Evolutionary conservation across 2,329 filamentous ascomycete genomes (phyloP), one percentile per base, ranked within the genome.

Genomic region (Daldinia eschscholtzii): DNA sequence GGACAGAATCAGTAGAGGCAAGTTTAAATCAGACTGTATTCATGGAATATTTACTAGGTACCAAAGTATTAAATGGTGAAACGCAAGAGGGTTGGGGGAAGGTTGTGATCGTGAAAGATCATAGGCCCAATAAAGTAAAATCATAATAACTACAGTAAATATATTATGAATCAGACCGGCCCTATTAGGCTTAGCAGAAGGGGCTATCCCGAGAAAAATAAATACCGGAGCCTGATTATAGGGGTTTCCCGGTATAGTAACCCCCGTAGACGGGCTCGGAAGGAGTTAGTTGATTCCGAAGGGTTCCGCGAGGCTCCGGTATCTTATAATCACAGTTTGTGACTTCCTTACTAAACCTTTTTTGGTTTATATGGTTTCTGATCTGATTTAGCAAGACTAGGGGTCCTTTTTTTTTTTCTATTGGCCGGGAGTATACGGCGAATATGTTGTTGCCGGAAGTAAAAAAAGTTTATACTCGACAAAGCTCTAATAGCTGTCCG

Each of bases 1-100:
- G 20, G 28, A 15, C 44, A 48, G 4, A 48, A 48, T 48, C 44
- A 48, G 44, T 48, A 48, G 15, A 28, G 44, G 44, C 23, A 28
- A 23, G 44, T 28, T 6, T 12, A 28, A 15, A 48, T 26, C 23
- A 48, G 20, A 48, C 4, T 48, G 20, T 26, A 48, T 7, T 15
- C 12, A 6, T 28, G 4, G 4, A 3, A 28, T 15, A 39, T 13
- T 48, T 5, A 48, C 12, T 28, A 28, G 44, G 44, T 48, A 20
- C 3, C n/a, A 20, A 10, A 3, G 18, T 20, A 44, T 44, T 10
- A 23, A 23, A n/a, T 44, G 18, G 42, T 44, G 9, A 44, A 44
- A 20, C 2, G 44, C 44, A 48, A 18, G 12, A 48, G 5, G 23
- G 13, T 2, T 48, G 23, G 4, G 20, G 20, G 23, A 28, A 28